Evolutionary conservation across 176 grass and related monocot species (phyloP).

Genomic region (Oryza rufipogon): DNA sequence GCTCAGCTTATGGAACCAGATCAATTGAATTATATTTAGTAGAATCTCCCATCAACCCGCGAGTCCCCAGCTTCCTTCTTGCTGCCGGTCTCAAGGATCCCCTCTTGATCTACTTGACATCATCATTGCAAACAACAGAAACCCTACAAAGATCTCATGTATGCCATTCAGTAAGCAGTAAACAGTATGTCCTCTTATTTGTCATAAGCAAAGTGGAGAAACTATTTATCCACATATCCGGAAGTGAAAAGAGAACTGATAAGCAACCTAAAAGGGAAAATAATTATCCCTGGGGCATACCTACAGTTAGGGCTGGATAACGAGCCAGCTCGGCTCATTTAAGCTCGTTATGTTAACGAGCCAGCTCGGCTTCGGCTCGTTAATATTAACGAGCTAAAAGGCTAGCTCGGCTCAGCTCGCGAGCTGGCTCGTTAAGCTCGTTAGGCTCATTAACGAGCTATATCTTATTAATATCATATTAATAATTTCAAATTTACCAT

Average conservation of each 20-base stretch:
- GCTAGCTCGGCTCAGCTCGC: no score
- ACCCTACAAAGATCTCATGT: background rate
- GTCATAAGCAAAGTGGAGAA: background rate
- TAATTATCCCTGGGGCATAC: constrained; percentile 2
- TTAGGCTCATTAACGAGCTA: no score
- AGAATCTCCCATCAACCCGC: background rate
- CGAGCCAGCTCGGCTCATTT: no score
- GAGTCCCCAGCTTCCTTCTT: background rate
- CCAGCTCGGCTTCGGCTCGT: no score
- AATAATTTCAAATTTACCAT: no score
- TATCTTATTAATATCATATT: no score
- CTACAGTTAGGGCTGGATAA: no score
- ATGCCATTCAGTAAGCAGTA: constrained; percentile 6
- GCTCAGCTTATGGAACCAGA: background rate
- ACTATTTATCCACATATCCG: background rate
- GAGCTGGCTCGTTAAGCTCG: no score
- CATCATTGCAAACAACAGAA: background rate
- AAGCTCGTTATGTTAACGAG: no score
- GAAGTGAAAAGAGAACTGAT: background rate
- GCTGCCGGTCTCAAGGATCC: background rate
- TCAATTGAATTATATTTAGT: background rate
- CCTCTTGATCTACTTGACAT: background rate
- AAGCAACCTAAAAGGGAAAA: background rate
- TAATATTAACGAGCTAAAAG: no score
- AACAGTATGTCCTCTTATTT: background rate